Conservation (phyloP, 805 yeast species). For the Wickerhamomyces bisporus region DNA sequence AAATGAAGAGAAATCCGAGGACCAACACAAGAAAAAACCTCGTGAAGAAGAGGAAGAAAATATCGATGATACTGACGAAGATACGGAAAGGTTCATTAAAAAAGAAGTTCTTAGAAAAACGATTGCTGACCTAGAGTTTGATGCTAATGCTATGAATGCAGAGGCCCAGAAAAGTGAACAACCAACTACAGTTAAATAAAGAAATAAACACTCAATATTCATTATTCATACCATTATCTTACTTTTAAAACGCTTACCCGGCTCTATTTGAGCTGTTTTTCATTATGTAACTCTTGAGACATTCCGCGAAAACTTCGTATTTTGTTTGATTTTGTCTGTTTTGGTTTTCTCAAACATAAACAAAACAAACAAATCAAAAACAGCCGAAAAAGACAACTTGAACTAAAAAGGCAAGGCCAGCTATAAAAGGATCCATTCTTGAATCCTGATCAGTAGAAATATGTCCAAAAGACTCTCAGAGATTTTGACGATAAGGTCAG, state of each 20-base stretch:
- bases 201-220: neutral
- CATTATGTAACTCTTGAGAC: too few relatives aligned
- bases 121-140: conserved; percentile 16
- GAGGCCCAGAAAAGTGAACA: neutral
- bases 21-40: conserved; percentile 7
- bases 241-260: too few relatives aligned
- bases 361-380: too few relatives aligned
- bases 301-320: too few relatives aligned
- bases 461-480: conserved; percentile 20
- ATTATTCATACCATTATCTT: too few relatives aligned
- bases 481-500: conserved; percentile 16
- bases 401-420: too few relatives aligned
- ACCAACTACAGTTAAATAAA: neutral
- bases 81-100: conserved; percentile 20
- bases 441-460: too few relatives aligned
- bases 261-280: neutral
- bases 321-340: too few relatives aligned
- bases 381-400: too few relatives aligned
- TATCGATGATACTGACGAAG: conserved; percentile 5
- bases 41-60: conserved; percentile 6
- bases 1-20: conserved; percentile 28
- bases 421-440: too few relatives aligned
- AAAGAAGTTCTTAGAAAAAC: conserved; percentile 19
- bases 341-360: too few relatives aligned
- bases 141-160: neutral